Conservation (phyloP, 768 basidiomycete genomes). For the Termitomyces eurrhizus region DNA sequence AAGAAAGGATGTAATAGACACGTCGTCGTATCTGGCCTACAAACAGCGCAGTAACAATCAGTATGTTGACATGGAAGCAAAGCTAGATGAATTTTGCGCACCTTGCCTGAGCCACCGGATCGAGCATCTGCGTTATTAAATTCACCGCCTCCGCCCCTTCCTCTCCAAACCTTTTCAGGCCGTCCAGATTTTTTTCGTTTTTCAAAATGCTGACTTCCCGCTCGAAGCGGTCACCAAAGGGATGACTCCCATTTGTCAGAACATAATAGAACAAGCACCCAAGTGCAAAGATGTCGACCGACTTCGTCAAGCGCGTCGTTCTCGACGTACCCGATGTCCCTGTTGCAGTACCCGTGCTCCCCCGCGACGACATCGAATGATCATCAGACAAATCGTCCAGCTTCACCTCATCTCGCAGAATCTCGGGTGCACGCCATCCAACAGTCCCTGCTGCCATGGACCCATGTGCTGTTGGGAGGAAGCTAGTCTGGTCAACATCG, state of each 20-base stretch:
- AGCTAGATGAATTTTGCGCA: slow-evolving; percentile 28
- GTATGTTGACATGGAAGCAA: neutral
- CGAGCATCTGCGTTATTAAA: slow-evolving; percentile 76
- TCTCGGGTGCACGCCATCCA: slow-evolving; percentile 98
- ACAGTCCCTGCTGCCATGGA: slow-evolving; percentile 89
- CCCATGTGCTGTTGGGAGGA: slow-evolving; percentile 88
- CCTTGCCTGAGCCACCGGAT: slow-evolving; percentile 72
- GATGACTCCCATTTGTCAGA: slow-evolving; percentile 86
- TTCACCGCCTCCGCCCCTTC: slow-evolving; percentile 90
- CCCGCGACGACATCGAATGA: slow-evolving; percentile 61
- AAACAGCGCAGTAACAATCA: neutral
- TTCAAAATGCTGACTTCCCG: slow-evolving; percentile 92
- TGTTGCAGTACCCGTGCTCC: slow-evolving; percentile 53
- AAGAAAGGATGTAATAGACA: slow-evolving; percentile 94
- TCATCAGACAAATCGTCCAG: slow-evolving; percentile 76
- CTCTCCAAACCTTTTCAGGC: slow-evolving; percentile 81
- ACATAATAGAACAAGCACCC: slow-evolving; percentile 96
- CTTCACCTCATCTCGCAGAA: slow-evolving; percentile 90
- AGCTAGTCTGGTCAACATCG: slow-evolving; percentile 94
- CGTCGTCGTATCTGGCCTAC: slow-evolving; percentile 83
- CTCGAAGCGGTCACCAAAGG: slow-evolving; percentile 91
- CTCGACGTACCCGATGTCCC: slow-evolving; percentile 36
- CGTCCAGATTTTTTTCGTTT: slow-evolving; percentile 65
- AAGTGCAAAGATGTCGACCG: slow-evolving; percentile 94
- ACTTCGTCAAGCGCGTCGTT: slow-evolving; percentile 80